Evolutionary conservation across 805 yeast species (phyloP).

Genomic region (Kuraishia hungarica): DNA sequence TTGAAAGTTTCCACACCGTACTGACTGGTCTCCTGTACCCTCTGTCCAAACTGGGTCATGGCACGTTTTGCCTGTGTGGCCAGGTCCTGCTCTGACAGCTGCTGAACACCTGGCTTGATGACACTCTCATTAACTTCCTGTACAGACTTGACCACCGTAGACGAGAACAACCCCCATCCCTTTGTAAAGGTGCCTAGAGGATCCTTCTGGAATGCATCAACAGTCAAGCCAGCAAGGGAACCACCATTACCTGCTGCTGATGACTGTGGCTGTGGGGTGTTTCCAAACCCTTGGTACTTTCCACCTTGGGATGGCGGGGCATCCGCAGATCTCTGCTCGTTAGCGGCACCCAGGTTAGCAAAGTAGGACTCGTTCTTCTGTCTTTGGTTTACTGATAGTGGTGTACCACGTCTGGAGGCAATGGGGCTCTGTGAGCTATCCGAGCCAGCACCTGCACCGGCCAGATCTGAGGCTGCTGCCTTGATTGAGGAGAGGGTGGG

Average conservation of each 20-base stretch:
- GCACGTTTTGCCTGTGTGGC: slow-evolving; percentile 82
- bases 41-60: slow-evolving; percentile 94
- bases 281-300: slow-evolving; percentile 86
- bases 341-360: slow-evolving; percentile 66
- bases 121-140: slow-evolving; percentile 82
- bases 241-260: slow-evolving; percentile 9
- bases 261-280: slow-evolving; percentile 47
- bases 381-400: slow-evolving; percentile 26
- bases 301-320: slow-evolving; percentile 94
- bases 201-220: slow-evolving; percentile 68
- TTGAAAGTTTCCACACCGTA: slow-evolving; percentile 51
- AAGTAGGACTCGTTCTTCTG: slow-evolving; percentile 75
- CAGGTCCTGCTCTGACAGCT: slow-evolving; percentile 70
- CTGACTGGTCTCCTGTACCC: slow-evolving; percentile 80
- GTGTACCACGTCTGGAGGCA: slow-evolving; percentile 9
- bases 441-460: not conserved
- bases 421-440: slow-evolving; percentile 1
- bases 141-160: slow-evolving; percentile 77
- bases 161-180: slow-evolving; percentile 92
- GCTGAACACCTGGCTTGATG: slow-evolving; percentile 84
- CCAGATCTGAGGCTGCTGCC: slow-evolving; percentile 1
- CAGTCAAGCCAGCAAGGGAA: slow-evolving; percentile 41
- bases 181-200: slow-evolving; percentile 85
- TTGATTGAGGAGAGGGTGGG: slow-evolving; percentile 19
- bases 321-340: slow-evolving; percentile 65